These are phyloP conservation scores for Bruguiera gymnorhiza DNA, from an alignment of 345 rosid species.

Conservation along the genomic window DNA sequence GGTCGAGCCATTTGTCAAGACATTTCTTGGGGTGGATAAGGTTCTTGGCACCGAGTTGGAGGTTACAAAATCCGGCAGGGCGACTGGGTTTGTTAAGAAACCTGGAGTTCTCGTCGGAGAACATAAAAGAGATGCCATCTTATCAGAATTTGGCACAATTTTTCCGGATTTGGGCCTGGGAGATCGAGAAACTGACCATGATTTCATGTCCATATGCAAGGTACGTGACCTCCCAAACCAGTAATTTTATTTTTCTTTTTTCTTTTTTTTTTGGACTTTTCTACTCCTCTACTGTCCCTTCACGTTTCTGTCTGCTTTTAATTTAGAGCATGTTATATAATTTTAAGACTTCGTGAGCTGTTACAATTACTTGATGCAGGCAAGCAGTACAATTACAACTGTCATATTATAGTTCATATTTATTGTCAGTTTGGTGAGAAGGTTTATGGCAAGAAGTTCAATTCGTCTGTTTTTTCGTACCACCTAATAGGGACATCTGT, in stretches of 20 bases:
- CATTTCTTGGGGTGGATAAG: slow-evolving; percentile 66
- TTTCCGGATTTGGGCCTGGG: slow-evolving; percentile 86
- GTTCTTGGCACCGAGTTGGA: slow-evolving; percentile 82
- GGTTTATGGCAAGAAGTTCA: slow-evolving; percentile 14
- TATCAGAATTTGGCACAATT: slow-evolving; percentile 54
- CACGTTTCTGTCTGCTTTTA: too few species aligned
- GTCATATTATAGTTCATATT: slow-evolving; percentile 4
- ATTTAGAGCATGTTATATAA: background rate
- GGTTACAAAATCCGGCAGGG: slow-evolving; percentile 64
- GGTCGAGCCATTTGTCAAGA: slow-evolving; percentile 81
- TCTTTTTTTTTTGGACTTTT: background rate
- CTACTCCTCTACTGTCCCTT: background rate
- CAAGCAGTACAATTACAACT: background rate
- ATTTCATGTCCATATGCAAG: slow-evolving; percentile 92
- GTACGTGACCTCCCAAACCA: slow-evolving; percentile 32
- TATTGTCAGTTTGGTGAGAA: slow-evolving; percentile 27
- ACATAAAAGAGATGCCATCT: slow-evolving; percentile 56
- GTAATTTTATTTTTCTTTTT: background rate
- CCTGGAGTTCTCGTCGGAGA: slow-evolving; percentile 72
- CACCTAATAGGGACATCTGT: too few species aligned
- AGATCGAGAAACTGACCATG: slow-evolving; percentile 64
- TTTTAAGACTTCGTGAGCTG: background rate
- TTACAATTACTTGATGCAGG: too few species aligned
- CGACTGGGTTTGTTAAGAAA: slow-evolving; percentile 65
- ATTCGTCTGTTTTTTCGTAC: background rate